phyloP scores from a whole-genome alignment of 805 yeast genomes.

The Teunomyces cretensis region DNA sequence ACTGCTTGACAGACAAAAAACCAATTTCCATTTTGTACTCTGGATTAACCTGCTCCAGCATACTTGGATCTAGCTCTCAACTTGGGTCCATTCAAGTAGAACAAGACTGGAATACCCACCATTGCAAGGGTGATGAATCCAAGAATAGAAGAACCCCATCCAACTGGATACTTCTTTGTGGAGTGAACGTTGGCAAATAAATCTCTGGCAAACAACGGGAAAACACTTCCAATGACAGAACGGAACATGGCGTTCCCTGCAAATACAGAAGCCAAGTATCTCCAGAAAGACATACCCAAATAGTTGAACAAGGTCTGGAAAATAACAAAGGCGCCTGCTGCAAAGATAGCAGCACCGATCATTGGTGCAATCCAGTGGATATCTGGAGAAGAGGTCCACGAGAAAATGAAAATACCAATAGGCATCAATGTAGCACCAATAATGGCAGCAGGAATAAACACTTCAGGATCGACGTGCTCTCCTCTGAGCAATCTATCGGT shows the following conservation, averaged over 20 bases:
- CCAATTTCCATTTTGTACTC: no score
- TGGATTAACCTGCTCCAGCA: conserved; percentile 18
- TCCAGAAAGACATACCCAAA: conserved; percentile 47
- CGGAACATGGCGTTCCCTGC: conserved; percentile 57
- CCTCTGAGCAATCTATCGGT: conserved; percentile 13
- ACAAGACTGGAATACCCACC: conserved; percentile 47
- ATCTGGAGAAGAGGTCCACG: conserved; percentile 18
- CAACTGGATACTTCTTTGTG: conserved; percentile 51
- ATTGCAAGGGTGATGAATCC: conserved; percentile 46
- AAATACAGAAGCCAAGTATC: conserved; percentile 56
- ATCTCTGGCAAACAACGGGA: conserved; percentile 63
- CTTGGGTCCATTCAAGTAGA: conserved; percentile 45
- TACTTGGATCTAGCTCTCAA: conserved; percentile 45
- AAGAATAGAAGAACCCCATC: conserved; percentile 54
- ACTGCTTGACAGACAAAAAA: no score
- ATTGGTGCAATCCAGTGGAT: conserved; percentile 22
- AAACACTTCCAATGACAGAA: conserved; percentile 53
- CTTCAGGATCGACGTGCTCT: conserved; percentile 15
- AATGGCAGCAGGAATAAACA: conserved; percentile 20
- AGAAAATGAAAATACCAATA: conserved; percentile 21
- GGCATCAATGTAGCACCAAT: conserved; percentile 22
- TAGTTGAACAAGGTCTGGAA: conserved; percentile 56
- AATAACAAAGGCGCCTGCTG: conserved; percentile 24
- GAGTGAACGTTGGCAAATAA: conserved; percentile 52
- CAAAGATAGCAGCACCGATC: conserved; percentile 20